A percentile compares a stretch with the other conserved stretches of the same genome.
Conservation (phyloP, 2,329 filamentous ascomycete genomes). For the Emericellopsis atlantica region DNA sequence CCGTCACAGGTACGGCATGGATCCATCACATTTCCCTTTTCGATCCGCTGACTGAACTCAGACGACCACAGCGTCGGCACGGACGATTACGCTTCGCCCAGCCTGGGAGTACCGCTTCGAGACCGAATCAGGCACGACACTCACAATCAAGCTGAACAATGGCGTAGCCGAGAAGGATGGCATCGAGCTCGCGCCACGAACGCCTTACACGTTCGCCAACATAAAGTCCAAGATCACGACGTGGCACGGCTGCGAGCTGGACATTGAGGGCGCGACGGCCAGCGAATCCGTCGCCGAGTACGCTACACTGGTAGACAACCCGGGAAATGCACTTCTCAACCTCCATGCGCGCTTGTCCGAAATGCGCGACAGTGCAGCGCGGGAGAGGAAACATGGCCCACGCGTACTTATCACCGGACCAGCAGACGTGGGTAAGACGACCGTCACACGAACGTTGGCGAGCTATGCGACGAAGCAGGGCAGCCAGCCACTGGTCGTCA, state of each 20-base stretch:
- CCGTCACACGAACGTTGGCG: slow-evolving; percentile 61
- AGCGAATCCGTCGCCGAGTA: slow-evolving; percentile 47
- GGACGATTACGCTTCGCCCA: slow-evolving; percentile 40
- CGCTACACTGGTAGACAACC: slow-evolving; percentile 61
- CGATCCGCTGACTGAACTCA: slow-evolving; percentile 7
- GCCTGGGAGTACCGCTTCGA: slow-evolving; percentile 73
- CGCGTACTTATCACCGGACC: slow-evolving; percentile 77
- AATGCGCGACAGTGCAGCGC: slow-evolving; percentile 49
- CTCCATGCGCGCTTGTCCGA: slow-evolving; percentile 77
- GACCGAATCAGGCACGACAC: slow-evolving; percentile 36
- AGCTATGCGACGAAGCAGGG: slow-evolving; percentile 67
- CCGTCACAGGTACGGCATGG: slow-evolving; percentile 35
- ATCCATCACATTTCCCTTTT: not conserved
- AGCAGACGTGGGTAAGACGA: slow-evolving; percentile 72
- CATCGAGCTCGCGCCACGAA: slow-evolving; percentile 75
- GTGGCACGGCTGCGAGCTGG: slow-evolving; percentile 80
- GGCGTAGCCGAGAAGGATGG: slow-evolving; percentile 92
- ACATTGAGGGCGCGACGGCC: slow-evolving; percentile 53
- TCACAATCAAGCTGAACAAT: slow-evolving; percentile 50
- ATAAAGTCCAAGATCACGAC: slow-evolving; percentile 82
- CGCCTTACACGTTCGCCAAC: slow-evolving; percentile 69
- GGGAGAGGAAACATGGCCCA: slow-evolving; percentile 45
- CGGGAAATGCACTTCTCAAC: slow-evolving; percentile 70
- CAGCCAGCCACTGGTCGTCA: slow-evolving; percentile 69
- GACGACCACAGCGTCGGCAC: slow-evolving; percentile 25